phyloP scores from a whole-genome alignment of 352 stramenopile genomes.

The Plasmopara viticola region DNA sequence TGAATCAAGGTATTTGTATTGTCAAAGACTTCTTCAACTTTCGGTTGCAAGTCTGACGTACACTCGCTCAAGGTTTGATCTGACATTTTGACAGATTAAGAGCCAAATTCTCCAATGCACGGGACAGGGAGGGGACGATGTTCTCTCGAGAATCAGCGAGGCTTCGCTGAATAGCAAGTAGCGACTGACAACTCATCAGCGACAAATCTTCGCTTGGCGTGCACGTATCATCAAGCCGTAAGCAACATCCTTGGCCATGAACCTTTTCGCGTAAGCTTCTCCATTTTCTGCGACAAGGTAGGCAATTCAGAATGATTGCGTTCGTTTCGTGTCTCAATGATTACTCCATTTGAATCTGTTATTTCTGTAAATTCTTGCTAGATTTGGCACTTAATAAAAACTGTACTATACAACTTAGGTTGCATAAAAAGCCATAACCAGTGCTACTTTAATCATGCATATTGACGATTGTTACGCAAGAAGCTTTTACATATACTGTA shows the following conservation, averaged over 20 bases:
- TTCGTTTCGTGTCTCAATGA: neutral
- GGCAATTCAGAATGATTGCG: slow-evolving; percentile 7
- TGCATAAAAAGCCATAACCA: too few relatives aligned
- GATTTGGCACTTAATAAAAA: too few relatives aligned
- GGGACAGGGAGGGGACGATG: slow-evolving; percentile 2
- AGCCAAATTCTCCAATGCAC: slow-evolving; percentile 5
- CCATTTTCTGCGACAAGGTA: slow-evolving; percentile 4
- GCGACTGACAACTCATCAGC: slow-evolving; percentile 1
- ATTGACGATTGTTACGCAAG: too few relatives aligned
- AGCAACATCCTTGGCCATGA: neutral
- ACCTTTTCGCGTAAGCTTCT: slow-evolving; percentile 7
- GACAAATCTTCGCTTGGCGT: slow-evolving; percentile 6
- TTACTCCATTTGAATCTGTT: neutral
- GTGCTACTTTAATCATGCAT: too few relatives aligned
- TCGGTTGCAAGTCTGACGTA: slow-evolving; percentile 5
- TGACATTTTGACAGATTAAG: slow-evolving; percentile 15
- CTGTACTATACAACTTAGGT: too few relatives aligned
- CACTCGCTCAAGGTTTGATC: slow-evolving; percentile 7
- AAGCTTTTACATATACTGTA: too few relatives aligned
- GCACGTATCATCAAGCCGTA: neutral
- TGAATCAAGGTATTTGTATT: slow-evolving; percentile 6
- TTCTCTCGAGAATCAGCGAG: slow-evolving; percentile 5
- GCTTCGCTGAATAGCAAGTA: neutral
- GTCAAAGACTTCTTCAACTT: slow-evolving; percentile 11
- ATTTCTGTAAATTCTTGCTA: too few relatives aligned